A percentile compares a stretch with the other conserved stretches of the same genome.
Evolutionary conservation across 495 filamentous ascomycete species (phyloP).

Genomic region (Letharia columbiana): DNA sequence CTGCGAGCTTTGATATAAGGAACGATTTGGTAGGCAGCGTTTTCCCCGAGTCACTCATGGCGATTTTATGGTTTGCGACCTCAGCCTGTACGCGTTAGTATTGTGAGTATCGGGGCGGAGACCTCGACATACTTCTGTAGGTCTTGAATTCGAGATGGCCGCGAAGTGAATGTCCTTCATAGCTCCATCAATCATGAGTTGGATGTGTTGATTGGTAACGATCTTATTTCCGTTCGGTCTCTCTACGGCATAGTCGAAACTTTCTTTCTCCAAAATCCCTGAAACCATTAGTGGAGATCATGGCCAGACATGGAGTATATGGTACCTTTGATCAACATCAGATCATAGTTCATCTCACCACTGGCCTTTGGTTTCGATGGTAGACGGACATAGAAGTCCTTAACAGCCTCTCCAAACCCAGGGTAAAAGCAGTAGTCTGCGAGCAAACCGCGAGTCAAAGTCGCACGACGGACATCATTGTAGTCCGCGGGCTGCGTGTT

Average conservation of each 20-base stretch:
- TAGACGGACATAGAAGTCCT: conserved; percentile 66
- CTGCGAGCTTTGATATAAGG: conserved; percentile 61
- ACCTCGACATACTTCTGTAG: conserved; percentile 16
- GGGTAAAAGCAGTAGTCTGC: conserved; percentile 84
- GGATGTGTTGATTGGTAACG: conserved; percentile 66
- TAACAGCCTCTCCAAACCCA: conserved; percentile 71
- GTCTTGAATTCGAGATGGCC: conserved; percentile 28
- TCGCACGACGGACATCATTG: conserved; percentile 71
- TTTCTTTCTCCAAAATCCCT: conserved; percentile 58
- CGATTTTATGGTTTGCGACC: conserved; percentile 72
- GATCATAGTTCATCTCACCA: conserved; percentile 66
- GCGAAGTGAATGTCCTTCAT: conserved; percentile 75
- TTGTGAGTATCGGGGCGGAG: not conserved
- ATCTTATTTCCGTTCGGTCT: conserved; percentile 60
- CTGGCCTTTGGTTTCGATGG: conserved; percentile 61
- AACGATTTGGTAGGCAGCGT: conserved; percentile 58
- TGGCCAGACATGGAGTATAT: conserved; percentile 17
- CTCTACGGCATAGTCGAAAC: conserved; percentile 72
- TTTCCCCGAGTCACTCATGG: conserved; percentile 60
- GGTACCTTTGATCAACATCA: conserved; percentile 76
- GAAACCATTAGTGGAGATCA: conserved; percentile 30
- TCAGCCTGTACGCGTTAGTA: conserved; percentile 51
- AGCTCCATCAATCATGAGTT: conserved; percentile 65
- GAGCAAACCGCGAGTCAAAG: conserved; percentile 73
- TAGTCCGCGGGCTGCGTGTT: conserved; percentile 59